Evolutionary conservation across 225 moss, liverwort and hornwort genomes (phyloP), one percentile per base, ranked within the genome.

Genomic region (Polytrichum formosum): DNA sequence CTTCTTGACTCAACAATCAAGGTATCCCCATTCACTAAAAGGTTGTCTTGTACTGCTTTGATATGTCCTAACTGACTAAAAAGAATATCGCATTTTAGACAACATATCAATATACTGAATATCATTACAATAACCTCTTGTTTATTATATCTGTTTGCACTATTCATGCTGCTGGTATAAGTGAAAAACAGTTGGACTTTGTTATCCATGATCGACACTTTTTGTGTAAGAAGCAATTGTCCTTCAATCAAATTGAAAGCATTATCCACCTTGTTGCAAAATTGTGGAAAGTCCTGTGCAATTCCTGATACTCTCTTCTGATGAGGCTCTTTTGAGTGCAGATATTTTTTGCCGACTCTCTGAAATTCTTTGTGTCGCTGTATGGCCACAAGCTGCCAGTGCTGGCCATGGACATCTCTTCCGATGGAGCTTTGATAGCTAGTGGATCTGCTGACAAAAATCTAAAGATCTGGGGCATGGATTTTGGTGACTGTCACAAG

Each of bases 381-480:
- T 98, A 98, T 70, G 98, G 98, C 56, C 98, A 98, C 75, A 98
- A 98, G 78, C 81, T 98, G 56, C 98, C 98, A 23, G 92, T 94
- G 26, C 62, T 98, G 20, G 88, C 94, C n/a, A 90, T 98, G 92
- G 98, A 98, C 70, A 98, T 98, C 60, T 98, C 98, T 6, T 94
- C 98, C 18, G 98, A 98, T 78, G 94, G 92, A 54, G 77, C 92
- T 74, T 80, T 98, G 72, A 76, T 98, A 61, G 98, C 85, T 28
- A 91, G 94, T 79, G 98, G 98, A 67, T 94, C 98, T 80, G 88
- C 94, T 59, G 98, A 98, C 75, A 98, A 98, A 79, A 98, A 98
- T 73, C 66, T 98, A 46, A 98, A 98, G 88, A 91, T 98, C 30
- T 98, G 98, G 98, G 98, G 98, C 73, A 92, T 98, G 94, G 98